Conservation (phyloP, 495 filamentous ascomycete species). For the Paragyromitra xinjiangensis region DNA sequence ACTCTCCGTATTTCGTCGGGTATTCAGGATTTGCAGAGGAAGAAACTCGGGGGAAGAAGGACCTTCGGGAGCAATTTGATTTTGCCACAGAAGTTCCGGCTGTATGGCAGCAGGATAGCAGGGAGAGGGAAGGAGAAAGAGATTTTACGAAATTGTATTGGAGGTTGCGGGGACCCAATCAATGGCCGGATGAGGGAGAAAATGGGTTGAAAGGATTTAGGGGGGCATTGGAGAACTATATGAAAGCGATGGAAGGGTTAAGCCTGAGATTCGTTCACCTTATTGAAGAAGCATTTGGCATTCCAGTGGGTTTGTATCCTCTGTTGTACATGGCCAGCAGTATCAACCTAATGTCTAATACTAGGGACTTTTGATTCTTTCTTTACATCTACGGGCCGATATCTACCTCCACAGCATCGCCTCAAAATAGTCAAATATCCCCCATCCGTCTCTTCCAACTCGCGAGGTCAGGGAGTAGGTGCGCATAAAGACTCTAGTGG, state of each 20-base stretch:
- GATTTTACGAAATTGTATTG: conserved; percentile 61
- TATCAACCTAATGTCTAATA: neutral
- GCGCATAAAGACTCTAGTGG: conserved; percentile 68
- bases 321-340: neutral
- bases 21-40: conserved; percentile 65
- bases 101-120: conserved; percentile 47
- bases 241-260: conserved; percentile 62
- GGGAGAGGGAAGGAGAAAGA: neutral
- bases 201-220: conserved; percentile 6
- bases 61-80: conserved; percentile 67
- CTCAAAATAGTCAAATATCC: conserved; percentile 67
- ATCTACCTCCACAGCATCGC: conserved; percentile 61
- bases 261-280: conserved; percentile 64
- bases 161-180: conserved; percentile 66
- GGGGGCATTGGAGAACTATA: conserved; percentile 59
- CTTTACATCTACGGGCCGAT: conserved; percentile 55
- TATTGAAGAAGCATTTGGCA: conserved; percentile 63
- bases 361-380: conserved; percentile 64
- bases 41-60: conserved; percentile 62
- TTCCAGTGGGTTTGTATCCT: conserved; percentile 49
- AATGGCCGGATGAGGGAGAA: conserved; percentile 49
- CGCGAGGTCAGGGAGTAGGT: conserved; percentile 62
- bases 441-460: conserved; percentile 34
- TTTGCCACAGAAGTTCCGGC: conserved; percentile 65
- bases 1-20: conserved; percentile 66